phyloP scores from a whole-genome alignment of 192 early-diverging fungal genomes.

The Backusella parvicylindrica region DNA sequence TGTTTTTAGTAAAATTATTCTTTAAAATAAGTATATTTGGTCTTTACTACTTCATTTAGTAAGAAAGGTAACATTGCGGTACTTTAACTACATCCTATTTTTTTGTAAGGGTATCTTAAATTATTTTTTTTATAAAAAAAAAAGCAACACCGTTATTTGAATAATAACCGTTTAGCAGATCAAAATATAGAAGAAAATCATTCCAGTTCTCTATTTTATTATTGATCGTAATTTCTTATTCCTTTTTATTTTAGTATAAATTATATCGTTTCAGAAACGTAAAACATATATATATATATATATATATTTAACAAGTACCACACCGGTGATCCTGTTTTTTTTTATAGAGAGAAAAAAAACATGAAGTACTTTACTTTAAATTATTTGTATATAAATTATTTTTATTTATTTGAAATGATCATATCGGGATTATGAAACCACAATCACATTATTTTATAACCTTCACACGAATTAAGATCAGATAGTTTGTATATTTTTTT shows the following conservation, averaged over 20 bases:
- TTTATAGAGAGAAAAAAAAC: not conserved
- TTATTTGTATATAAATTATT: not conserved
- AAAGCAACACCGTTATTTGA: not conserved
- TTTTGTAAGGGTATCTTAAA: not conserved
- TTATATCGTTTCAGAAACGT: not conserved
- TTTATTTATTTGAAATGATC: not conserved
- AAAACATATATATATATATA: not conserved
- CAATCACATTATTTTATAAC: not conserved
- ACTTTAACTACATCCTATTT: not conserved
- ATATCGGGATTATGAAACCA: not conserved
- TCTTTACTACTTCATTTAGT: not conserved
- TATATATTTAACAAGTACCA: not conserved
- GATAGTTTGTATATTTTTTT: not conserved
- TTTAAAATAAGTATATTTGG: not conserved
- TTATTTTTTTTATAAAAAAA: not conserved
- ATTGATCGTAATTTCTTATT: not conserved
- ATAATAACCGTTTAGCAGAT: not conserved
- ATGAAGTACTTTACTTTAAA: not conserved
- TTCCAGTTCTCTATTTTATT: not conserved
- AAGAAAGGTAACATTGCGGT: not conserved
- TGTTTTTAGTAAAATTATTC: constrained; percentile 1
- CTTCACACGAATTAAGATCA: not conserved
- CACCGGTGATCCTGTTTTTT: not conserved
- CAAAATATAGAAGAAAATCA: not conserved
- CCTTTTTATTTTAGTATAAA: not conserved